Evolutionary conservation across 2,329 filamentous ascomycete genomes (phyloP).

Genomic region (Claviceps citrina): DNA sequence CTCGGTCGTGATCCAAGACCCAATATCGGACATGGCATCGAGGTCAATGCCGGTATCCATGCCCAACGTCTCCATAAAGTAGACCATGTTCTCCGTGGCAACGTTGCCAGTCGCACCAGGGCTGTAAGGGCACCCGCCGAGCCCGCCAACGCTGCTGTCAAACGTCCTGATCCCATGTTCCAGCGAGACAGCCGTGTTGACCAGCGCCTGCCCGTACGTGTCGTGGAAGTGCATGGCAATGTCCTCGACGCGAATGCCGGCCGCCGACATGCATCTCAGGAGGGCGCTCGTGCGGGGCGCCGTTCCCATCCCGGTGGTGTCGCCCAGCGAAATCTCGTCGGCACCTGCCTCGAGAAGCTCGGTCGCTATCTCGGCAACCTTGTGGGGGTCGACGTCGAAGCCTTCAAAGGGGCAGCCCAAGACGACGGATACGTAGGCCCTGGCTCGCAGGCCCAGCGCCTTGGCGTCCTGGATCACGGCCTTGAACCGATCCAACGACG

Average conservation of each 20-base stretch:
- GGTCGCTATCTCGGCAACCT: conserved; percentile 50
- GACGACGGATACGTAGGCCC: conserved; percentile 69
- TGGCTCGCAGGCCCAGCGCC: conserved; percentile 47
- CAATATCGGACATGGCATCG: conserved; percentile 50
- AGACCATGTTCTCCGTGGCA: conserved; percentile 70
- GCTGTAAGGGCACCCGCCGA: conserved; percentile 75
- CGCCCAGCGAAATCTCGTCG: conserved; percentile 78
- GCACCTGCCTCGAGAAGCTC: conserved; percentile 71
- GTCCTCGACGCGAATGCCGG: conserved; percentile 53
- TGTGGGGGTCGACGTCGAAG: conserved; percentile 45
- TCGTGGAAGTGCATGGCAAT: conserved; percentile 80
- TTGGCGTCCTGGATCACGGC: conserved; percentile 57
- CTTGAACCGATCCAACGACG: conserved; percentile 54
- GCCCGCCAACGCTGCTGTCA: conserved; percentile 62
- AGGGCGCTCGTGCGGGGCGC: conserved; percentile 52
- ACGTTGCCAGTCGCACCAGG: conserved; percentile 80
- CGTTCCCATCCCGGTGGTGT: conserved; percentile 84
- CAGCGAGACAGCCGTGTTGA: conserved; percentile 63
- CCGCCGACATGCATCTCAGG: conserved; percentile 47
- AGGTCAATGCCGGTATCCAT: conserved; percentile 60
- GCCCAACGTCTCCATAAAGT: conserved; percentile 59
- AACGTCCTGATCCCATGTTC: conserved; percentile 66
- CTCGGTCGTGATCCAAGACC: conserved; percentile 53
- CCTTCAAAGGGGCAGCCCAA: conserved; percentile 67
- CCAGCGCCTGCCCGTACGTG: conserved; percentile 73